These are phyloP conservation scores for Chlorencoelia australis DNA, from an alignment of 2,329 filamentous ascomycete genomes.

Conservation along the genomic window DNA sequence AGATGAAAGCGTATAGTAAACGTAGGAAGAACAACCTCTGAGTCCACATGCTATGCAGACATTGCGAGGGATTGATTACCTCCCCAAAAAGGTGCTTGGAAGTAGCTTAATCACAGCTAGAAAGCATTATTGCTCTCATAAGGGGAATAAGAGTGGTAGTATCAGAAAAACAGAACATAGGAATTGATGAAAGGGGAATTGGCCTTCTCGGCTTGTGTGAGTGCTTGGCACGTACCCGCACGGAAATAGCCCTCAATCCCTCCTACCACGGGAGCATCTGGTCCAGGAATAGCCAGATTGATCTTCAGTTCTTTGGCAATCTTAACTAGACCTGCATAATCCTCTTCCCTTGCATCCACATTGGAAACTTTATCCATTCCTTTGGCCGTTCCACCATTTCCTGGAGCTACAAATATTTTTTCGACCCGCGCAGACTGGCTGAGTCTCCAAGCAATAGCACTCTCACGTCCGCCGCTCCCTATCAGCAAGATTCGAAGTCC, in stretches of 20 bases:
- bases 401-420: constrained; percentile 60
- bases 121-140: too few relatives aligned
- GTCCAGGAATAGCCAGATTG: constrained; percentile 63
- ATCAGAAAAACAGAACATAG: too few relatives aligned
- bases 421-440: constrained; percentile 71
- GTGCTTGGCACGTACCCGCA: too few relatives aligned
- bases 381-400: constrained; percentile 77
- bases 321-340: background rate
- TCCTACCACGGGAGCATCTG: constrained; percentile 87
- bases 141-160: too few relatives aligned
- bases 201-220: background rate
- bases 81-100: too few relatives aligned
- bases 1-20: too few relatives aligned
- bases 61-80: too few relatives aligned
- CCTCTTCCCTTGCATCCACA: constrained; percentile 20
- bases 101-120: too few relatives aligned
- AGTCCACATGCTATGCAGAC: too few relatives aligned
- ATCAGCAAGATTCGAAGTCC: constrained; percentile 64
- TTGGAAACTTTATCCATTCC: constrained; percentile 68
- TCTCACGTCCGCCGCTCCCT: constrained; percentile 89
- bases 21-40: too few relatives aligned
- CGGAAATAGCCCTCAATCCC: constrained; percentile 81
- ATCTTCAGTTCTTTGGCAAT: background rate
- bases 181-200: too few relatives aligned
- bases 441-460: constrained; percentile 90